Percentiles rank a stretch among this genome's conserved stretches.
Conservation (phyloP, 1,139 yeast genomes). For the Petasospora fabianii region DNA sequence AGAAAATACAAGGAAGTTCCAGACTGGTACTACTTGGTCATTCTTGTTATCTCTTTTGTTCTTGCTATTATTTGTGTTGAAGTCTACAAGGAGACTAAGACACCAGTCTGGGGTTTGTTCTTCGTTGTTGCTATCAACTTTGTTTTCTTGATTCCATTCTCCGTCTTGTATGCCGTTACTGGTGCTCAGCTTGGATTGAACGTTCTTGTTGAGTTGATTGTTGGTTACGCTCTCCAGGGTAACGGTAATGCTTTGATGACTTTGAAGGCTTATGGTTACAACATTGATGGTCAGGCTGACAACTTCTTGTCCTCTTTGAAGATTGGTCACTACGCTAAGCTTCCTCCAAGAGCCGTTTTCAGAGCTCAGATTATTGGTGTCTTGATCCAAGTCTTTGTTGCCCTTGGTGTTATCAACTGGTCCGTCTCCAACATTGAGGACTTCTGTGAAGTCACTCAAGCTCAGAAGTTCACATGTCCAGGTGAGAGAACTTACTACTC, state of each 20-base stretch:
- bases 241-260: conserved; percentile 59
- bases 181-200: conserved; percentile 53
- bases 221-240: conserved; percentile 64
- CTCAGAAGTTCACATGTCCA: conserved; percentile 43
- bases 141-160: conserved; percentile 50
- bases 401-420: conserved; percentile 54
- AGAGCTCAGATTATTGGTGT: conserved; percentile 52
- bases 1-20: conserved; percentile 56
- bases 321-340: conserved; percentile 55
- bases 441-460: conserved; percentile 43
- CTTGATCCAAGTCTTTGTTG: conserved; percentile 41
- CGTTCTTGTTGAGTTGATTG: conserved; percentile 55
- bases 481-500: conserved; percentile 43
- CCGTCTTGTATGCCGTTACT: conserved; percentile 47
- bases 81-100: conserved; percentile 39
- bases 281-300: conserved; percentile 61
- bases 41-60: conserved; percentile 45
- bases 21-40: conserved; percentile 51
- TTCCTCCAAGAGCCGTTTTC: conserved; percentile 61
- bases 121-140: conserved; percentile 53
- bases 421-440: conserved; percentile 43
- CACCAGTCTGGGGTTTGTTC: conserved; percentile 52
- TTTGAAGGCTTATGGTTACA: conserved; percentile 55
- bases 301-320: conserved; percentile 53
- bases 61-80: conserved; percentile 47